Conservation (phyloP, 2,329 filamentous ascomycete species). For the Dendrostoma leiphaemia region DNA sequence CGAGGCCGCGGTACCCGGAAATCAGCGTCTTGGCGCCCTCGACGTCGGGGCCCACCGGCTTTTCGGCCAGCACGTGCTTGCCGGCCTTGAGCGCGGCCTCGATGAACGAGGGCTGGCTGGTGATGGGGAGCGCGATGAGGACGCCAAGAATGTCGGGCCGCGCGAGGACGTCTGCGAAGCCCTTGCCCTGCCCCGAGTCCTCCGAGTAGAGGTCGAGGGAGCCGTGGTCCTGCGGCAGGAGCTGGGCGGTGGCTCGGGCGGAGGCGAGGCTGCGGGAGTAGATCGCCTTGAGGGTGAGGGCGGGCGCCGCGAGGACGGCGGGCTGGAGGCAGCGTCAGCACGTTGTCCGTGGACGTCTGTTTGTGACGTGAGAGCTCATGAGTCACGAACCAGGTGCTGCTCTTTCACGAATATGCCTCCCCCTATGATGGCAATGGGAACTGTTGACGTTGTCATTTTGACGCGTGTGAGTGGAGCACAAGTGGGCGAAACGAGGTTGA, state of each 20-base stretch:
- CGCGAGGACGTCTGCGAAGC: slow-evolving; percentile 45
- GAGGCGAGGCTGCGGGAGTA: slow-evolving; percentile 60
- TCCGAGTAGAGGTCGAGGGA: slow-evolving; percentile 52
- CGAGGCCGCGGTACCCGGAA: slow-evolving; percentile 34
- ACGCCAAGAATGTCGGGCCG: slow-evolving; percentile 52
- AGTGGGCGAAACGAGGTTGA: no score
- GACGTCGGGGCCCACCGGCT: slow-evolving; percentile 38
- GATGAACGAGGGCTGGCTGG: slow-evolving; percentile 54
- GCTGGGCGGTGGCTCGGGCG: slow-evolving; percentile 35
- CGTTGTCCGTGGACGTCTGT: no score
- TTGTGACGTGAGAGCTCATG: no score
- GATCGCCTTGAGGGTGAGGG: slow-evolving; percentile 55
- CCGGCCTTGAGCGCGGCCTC: slow-evolving; percentile 56
- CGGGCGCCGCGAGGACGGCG: slow-evolving; percentile 18
- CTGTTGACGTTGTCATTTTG: background rate
- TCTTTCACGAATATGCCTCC: slow-evolving; percentile 61
- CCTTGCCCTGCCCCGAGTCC: slow-evolving; percentile 44
- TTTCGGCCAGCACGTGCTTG: slow-evolving; percentile 43
- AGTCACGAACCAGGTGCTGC: slow-evolving; percentile 49
- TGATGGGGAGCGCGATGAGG: slow-evolving; percentile 58
- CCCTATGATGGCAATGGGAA: slow-evolving; percentile 55
- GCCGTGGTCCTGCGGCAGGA: slow-evolving; percentile 29
- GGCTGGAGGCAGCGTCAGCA: slow-evolving; percentile 12
- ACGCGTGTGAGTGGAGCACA: no score
- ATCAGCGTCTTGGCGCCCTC: slow-evolving; percentile 34